Conservation (phyloP, 164 flowering plant genomes). For the Piper longum region DNA sequence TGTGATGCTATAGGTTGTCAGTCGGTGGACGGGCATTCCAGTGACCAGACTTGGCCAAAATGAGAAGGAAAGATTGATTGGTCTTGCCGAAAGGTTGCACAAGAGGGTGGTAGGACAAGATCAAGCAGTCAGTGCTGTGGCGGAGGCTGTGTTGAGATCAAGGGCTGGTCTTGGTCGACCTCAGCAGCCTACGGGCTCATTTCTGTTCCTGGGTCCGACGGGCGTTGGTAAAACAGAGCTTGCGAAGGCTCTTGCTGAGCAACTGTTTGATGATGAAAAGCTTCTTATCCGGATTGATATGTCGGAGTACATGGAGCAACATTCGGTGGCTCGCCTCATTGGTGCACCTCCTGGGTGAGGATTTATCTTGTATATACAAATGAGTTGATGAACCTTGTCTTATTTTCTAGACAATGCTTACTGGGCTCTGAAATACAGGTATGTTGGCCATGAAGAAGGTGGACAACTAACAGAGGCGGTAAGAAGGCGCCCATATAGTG, state of each 20-base stretch:
- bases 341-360: constrained; percentile 98
- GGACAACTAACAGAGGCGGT: constrained; percentile 96
- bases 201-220: constrained; percentile 82
- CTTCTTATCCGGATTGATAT: constrained; percentile 69
- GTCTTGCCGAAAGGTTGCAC: constrained; percentile 75
- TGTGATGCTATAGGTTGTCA: constrained; percentile 31
- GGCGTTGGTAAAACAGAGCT: constrained; percentile 97
- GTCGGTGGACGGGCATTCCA: constrained; percentile 93
- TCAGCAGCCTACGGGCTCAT: constrained; percentile 83
- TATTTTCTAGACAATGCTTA: not conserved
- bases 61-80: constrained; percentile 65
- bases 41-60: constrained; percentile 76
- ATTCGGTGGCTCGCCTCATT: constrained; percentile 72
- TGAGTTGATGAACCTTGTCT: not conserved
- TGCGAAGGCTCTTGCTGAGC: constrained; percentile 90
- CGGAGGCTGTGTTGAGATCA: constrained; percentile 81
- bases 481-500: constrained; percentile 76
- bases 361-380: not conserved
- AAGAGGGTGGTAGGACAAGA: constrained; percentile 83
- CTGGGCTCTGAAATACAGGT: constrained; percentile 21
- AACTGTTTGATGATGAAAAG: constrained; percentile 81
- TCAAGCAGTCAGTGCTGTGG: constrained; percentile 65
- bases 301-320: constrained; percentile 98
- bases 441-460: constrained; percentile 96
- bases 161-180: constrained; percentile 79